phyloP scores from a whole-genome alignment of 371 early-diverging fungal genomes.

The Mucor mucedo region DNA sequence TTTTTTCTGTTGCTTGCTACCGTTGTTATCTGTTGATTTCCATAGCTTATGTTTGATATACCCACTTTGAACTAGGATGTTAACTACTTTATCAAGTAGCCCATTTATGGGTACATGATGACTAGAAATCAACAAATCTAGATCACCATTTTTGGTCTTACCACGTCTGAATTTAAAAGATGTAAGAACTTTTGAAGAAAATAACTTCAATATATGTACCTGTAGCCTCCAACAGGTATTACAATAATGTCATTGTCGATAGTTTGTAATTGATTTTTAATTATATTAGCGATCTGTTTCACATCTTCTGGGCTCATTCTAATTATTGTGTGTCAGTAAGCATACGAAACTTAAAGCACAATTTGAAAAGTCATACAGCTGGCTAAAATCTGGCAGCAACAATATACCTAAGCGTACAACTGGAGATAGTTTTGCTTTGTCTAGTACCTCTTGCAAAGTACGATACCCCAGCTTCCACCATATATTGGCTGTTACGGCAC shows the following conservation, averaged over 20 bases:
- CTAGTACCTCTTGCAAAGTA: conserved; percentile 45
- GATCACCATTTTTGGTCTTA: conserved; percentile 55
- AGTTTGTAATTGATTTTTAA: conserved; percentile 32
- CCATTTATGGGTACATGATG: conserved; percentile 23
- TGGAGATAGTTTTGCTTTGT: conserved; percentile 36
- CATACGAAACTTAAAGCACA: neutral
- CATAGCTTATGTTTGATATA: conserved; percentile 17
- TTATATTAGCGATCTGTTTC: conserved; percentile 49
- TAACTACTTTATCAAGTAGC: conserved; percentile 35
- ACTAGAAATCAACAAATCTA: conserved; percentile 56
- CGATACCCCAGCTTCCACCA: conserved; percentile 60
- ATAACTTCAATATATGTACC: conserved; percentile 15
- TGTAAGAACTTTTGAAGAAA: neutral
- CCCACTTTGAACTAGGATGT: conserved; percentile 31
- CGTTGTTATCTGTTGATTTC: conserved; percentile 9
- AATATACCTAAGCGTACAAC: conserved; percentile 42
- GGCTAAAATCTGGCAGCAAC: conserved; percentile 46
- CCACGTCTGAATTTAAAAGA: conserved; percentile 40
- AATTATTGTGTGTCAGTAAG: neutral
- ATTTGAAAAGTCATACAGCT: conserved; percentile 27
- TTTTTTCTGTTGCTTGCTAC: neutral
- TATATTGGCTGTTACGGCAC: conserved; percentile 43
- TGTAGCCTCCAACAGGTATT: conserved; percentile 58
- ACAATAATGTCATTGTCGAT: conserved; percentile 34
- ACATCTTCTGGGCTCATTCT: conserved; percentile 54